A percentile compares a stretch with the other conserved stretches of the same genome.
phyloP scores from a whole-genome alignment of 495 filamentous ascomycete genomes.

The Podospora comata region DNA sequence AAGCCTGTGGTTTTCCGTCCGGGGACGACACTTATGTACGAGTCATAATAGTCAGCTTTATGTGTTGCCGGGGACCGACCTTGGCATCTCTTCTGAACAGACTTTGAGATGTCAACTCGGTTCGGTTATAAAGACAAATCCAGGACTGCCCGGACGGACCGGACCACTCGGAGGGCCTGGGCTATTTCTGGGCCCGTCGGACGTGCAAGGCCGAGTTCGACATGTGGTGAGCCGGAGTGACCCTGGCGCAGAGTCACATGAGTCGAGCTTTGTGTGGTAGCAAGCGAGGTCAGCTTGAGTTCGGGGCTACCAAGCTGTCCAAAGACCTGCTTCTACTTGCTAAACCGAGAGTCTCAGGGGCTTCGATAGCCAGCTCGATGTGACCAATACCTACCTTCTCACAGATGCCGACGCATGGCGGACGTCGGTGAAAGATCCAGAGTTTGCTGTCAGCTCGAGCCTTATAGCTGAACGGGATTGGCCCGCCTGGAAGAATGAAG shows the following conservation, averaged over 20 bases:
- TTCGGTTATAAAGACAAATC: not conserved
- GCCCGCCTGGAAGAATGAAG: not conserved
- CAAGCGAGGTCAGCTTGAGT: constrained; percentile 8
- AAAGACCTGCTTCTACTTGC: not conserved
- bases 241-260: constrained; percentile 8
- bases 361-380: too few species aligned
- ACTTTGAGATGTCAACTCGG: not conserved
- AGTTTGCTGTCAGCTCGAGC: not conserved
- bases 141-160: not conserved
- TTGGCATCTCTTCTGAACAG: not conserved
- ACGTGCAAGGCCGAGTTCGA: constrained; percentile 2
- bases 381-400: too few species aligned
- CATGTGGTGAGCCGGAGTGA: constrained; percentile 10
- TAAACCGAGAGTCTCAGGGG: too few species aligned
- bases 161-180: not conserved
- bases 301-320: not conserved
- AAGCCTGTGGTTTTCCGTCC: constrained; percentile 7
- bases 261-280: not conserved
- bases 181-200: not conserved
- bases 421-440: too few species aligned
- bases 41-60: not conserved
- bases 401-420: not conserved
- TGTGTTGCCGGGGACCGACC: not conserved
- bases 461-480: not conserved
- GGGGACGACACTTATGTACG: not conserved